Conservation (phyloP, 2,329 filamentous ascomycete genomes). For the Rachicladosporium sp. region DNA sequence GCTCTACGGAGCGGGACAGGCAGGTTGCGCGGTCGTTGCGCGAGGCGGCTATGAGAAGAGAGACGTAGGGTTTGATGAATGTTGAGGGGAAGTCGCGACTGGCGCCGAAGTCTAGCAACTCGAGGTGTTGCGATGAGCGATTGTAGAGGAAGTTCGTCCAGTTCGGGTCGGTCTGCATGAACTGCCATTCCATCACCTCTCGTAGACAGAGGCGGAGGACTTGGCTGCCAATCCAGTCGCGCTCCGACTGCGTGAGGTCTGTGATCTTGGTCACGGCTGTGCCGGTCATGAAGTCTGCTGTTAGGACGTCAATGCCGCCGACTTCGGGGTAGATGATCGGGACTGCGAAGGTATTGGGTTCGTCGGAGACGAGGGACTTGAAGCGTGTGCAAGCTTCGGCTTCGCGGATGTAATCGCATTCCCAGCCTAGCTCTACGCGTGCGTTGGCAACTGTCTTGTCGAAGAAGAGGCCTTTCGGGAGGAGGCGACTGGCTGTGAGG, state of each 20-base stretch:
- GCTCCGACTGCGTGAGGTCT: constrained; percentile 65
- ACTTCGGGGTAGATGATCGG: constrained; percentile 68
- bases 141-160: constrained; percentile 99
- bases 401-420: constrained; percentile 90
- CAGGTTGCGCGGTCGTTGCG: constrained; percentile 29
- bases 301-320: constrained; percentile 74
- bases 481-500: constrained; percentile 74
- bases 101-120: constrained; percentile 91
- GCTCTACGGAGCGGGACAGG: constrained; percentile 17
- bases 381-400: constrained; percentile 70
- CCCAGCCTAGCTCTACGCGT: constrained; percentile 82
- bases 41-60: constrained; percentile 68
- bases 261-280: constrained; percentile 67
- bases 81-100: constrained; percentile 69
- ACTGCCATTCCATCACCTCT: constrained; percentile 86
- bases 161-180: constrained; percentile 99
- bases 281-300: constrained; percentile 84
- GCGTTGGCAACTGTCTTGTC: constrained; percentile 97
- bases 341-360: constrained; percentile 63
- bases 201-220: constrained; percentile 83
- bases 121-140: constrained; percentile 52
- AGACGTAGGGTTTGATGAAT: constrained; percentile 72
- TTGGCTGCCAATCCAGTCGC: constrained; percentile 92
- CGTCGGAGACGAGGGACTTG: constrained; percentile 60
- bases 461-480: constrained; percentile 85